Evolutionary conservation across 176 grass and related monocot genomes (phyloP).

Genomic region (Cenchrus americanus): DNA sequence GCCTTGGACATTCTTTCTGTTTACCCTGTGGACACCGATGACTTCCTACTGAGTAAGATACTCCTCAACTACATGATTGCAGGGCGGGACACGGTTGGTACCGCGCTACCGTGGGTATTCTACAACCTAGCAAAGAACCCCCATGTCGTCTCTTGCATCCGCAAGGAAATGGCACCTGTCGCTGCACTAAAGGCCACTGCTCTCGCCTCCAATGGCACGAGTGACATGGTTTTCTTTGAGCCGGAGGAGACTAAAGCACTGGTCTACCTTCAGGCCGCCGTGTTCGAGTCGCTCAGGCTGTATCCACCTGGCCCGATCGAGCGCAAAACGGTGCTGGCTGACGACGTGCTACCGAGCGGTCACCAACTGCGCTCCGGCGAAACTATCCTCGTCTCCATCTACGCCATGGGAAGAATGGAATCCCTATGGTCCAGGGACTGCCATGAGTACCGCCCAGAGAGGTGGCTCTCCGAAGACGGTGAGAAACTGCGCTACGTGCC

Average conservation of each 20-base stretch:
- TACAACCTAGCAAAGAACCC: constrained; percentile 43
- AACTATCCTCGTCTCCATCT: background rate
- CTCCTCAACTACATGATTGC: constrained; percentile 43
- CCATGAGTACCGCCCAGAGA: background rate
- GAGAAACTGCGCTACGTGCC: background rate
- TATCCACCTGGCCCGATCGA: constrained; percentile 26
- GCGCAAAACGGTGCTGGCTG: constrained; percentile 24
- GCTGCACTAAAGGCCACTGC: no score
- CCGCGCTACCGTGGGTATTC: constrained; percentile 41
- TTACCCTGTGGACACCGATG: background rate
- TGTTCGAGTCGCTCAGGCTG: constrained; percentile 53
- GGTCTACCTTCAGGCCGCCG: constrained; percentile 49
- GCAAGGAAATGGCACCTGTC: constrained; percentile 31
- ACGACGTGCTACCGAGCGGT: constrained; percentile 20
- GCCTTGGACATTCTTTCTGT: background rate
- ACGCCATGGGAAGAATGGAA: constrained; percentile 32
- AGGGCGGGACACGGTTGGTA: constrained; percentile 31
- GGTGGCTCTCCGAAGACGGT: constrained; percentile 21
- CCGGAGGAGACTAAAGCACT: constrained; percentile 30
- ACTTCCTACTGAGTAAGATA: background rate
- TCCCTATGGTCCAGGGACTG: background rate
- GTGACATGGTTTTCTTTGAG: constrained; percentile 1
- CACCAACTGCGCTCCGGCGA: background rate
- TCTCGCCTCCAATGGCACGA: background rate
- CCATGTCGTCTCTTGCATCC: background rate